phyloP scores from a whole-genome alignment of 331 rosid species.

The Malus hybrid region DNA sequence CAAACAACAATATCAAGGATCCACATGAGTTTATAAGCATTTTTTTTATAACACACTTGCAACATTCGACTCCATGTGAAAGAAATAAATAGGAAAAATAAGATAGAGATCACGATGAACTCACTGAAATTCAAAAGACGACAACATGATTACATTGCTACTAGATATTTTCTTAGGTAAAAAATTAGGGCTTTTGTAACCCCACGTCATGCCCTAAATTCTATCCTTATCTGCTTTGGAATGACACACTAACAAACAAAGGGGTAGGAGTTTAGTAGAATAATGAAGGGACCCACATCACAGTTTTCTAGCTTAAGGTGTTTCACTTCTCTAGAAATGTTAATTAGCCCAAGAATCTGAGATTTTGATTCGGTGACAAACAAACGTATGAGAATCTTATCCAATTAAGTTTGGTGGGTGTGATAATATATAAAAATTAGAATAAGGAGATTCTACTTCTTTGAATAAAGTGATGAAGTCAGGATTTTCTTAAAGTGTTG shows the following conservation, averaged over 20 bases:
- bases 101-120: not conserved
- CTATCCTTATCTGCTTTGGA: slow-evolving; percentile 41
- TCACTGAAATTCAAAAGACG: not conserved
- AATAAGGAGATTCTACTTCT: too few species aligned
- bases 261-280: not conserved
- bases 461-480: too few species aligned
- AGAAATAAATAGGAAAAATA: not conserved
- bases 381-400: too few species aligned
- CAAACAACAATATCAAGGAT: slow-evolving; percentile 1
- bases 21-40: not conserved
- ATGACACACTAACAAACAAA: not conserved
- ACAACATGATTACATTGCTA: slow-evolving; percentile 4
- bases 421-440: too few species aligned
- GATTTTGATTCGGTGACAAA: too few species aligned
- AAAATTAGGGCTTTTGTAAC: slow-evolving; percentile 16
- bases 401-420: too few species aligned
- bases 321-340: not conserved
- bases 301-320: not conserved
- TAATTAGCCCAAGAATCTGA: too few species aligned
- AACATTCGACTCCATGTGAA: not conserved
- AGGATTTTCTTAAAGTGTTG: too few species aligned
- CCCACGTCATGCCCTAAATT: slow-evolving; percentile 31
- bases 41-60: not conserved
- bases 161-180: slow-evolving; percentile 35
- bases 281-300: slow-evolving; percentile 6